Conservation (phyloP, 176 grass and related monocot genomes). For the barley (Hordeum vulgare) region MorexV3_pseudomolecules_assembly NC_058521.1:386587472-386587971, state of each 20-base stretch:
- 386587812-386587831: conserved; percentile 18
- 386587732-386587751: conserved; percentile 47
- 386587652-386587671: conserved; percentile 27
- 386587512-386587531: not conserved
- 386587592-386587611: conserved; percentile 21
- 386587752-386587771: conserved; percentile 1
- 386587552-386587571: conserved; percentile 21
- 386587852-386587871: conserved; percentile 4
- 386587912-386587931: not conserved
- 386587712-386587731: conserved; percentile 32
- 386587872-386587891: conserved; percentile 3
- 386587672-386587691: conserved; percentile 41
- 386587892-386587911: not conserved
- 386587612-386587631: conserved; percentile 5
- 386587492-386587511: not conserved
- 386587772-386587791: conserved; percentile 5
- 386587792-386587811: conserved; percentile 35
- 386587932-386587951: not conserved
- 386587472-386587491: not conserved
- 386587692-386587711: conserved; percentile 31
- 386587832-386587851: conserved; percentile 18
- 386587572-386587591: conserved; percentile 38
- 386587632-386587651: conserved; percentile 37
- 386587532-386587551: conserved; percentile 11
- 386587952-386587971: too few relatives aligned